Percentiles rank a stretch among this genome's conserved stretches.
Evolutionary conservation across 2,329 filamentous ascomycete species (phyloP).

Genomic region (Paracorniculantispora psalliotae): DNA sequence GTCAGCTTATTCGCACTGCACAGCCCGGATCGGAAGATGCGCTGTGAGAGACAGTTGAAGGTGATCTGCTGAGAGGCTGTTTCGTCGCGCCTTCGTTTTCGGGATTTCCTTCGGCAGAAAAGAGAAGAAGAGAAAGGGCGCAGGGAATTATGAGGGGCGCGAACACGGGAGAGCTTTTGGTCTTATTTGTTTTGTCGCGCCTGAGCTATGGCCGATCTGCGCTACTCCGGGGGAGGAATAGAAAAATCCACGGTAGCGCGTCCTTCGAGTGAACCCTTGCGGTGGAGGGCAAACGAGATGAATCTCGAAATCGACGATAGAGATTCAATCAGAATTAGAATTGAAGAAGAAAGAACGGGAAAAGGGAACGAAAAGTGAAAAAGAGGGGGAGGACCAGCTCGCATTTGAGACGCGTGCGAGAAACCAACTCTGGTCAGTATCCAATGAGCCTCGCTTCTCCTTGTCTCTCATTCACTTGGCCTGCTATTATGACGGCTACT

Average conservation of each 20-base stretch:
- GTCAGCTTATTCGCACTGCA: constrained; percentile 1
- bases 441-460: background rate
- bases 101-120: background rate
- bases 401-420: background rate
- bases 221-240: background rate
- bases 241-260: background rate
- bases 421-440: background rate
- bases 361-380: background rate
- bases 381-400: background rate
- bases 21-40: background rate
- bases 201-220: background rate
- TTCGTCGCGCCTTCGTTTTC: background rate
- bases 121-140: background rate
- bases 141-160: no score
- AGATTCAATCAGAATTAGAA: no score
- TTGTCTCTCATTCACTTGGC: background rate
- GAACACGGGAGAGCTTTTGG: no score
- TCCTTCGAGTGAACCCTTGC: no score
- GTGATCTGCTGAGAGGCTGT: no score
- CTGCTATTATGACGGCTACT: no score
- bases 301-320: no score
- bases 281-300: no score
- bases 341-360: background rate
- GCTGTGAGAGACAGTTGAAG: background rate
- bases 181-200: background rate